These are phyloP conservation scores for Curvularia lunata DNA, from an alignment of 2,329 filamentous ascomycete species.

Conservation along the genomic window DNA sequence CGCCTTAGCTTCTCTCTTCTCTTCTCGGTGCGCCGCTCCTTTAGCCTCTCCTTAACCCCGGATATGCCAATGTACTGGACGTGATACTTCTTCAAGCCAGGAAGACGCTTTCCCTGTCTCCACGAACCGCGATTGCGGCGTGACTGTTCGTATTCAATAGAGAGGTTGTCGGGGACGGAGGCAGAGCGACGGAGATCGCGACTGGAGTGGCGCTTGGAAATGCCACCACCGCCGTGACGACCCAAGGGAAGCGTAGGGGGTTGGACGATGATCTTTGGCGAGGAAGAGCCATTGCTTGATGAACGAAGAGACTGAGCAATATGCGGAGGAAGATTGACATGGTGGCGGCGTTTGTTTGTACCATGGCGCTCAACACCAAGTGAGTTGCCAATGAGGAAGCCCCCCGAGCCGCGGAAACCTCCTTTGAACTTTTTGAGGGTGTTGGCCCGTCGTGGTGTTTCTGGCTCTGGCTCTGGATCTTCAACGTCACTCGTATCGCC, in stretches of 20 bases:
- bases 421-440: slow-evolving; percentile 42
- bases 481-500: slow-evolving; percentile 55
- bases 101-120: slow-evolving; percentile 45
- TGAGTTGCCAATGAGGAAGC: slow-evolving; percentile 62
- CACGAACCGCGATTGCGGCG: slow-evolving; percentile 26
- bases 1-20: slow-evolving; percentile 60
- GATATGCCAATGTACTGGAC: slow-evolving; percentile 60
- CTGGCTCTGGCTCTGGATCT: slow-evolving; percentile 23
- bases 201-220: slow-evolving; percentile 31
- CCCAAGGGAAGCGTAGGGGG: slow-evolving; percentile 31
- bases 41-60: slow-evolving; percentile 57
- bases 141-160: slow-evolving; percentile 17
- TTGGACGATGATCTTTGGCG: slow-evolving; percentile 37
- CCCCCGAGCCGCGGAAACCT: slow-evolving; percentile 51
- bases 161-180: slow-evolving; percentile 29
- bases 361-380: slow-evolving; percentile 60
- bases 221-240: slow-evolving; percentile 24
- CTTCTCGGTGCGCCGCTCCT: slow-evolving; percentile 58
- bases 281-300: slow-evolving; percentile 15
- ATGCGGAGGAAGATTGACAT: slow-evolving; percentile 33
- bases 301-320: slow-evolving; percentile 22
- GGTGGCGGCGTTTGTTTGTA: slow-evolving; percentile 40
- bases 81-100: slow-evolving; percentile 54
- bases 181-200: slow-evolving; percentile 16
- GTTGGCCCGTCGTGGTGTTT: slow-evolving; percentile 28